Base-by-base conservation (phyloP, 768 basidiomycete genomes). In the Glaciozyma martinii region DNA sequence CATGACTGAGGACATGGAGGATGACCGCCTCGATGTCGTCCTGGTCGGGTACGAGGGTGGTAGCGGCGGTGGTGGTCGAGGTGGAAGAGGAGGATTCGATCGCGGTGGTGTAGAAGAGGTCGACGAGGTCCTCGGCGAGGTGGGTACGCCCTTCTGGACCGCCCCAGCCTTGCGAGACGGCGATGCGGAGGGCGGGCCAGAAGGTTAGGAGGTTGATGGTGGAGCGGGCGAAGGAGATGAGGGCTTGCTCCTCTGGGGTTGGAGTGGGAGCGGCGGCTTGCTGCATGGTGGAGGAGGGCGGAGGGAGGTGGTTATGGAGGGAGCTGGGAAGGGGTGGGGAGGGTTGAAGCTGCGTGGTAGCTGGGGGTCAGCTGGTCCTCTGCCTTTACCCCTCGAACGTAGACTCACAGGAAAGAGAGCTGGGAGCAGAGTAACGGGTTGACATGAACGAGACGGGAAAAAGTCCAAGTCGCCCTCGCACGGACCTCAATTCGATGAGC, bases 121-220 rank as follows among this genome's bases (percentile, higher is more conserved):
- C 86, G 70, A 89, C 86, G 73, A 92, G 81, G 47, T 83, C 82
- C 40, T 66, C 61, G 47, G 61, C 65, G 27, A 60, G 13, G 66
- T 64, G 60, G 46, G 58, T 27, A 1, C 53, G 78, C 8, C 76
- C 74, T 15, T 82, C 82, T 25, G 86, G 82, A 5, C 91, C 91
- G 32, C 92, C 93, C 91, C 91, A 94, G 68, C 79, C 78, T 71
- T 91, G 83, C 67, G 87, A 84, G 44, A 97, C 84, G 42, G 92
- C 93, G 73, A 94, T 79, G 49, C 86, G 85, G 32, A 97, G 82
- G 4, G 86, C 89, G 53, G 88, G 83, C 93, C 93, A 98, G 61
- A 86, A 78, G 18, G 82, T 81, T 56, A 98, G 82, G 60, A 91
- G 82, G 30, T 91, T 85, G 64, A 94, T 81, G 6, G 88, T 83